Evolutionary conservation across 305 asterid genomes (phyloP), one percentile per base, ranked within the genome.

Genomic region (Fraxinus floribunda): DNA sequence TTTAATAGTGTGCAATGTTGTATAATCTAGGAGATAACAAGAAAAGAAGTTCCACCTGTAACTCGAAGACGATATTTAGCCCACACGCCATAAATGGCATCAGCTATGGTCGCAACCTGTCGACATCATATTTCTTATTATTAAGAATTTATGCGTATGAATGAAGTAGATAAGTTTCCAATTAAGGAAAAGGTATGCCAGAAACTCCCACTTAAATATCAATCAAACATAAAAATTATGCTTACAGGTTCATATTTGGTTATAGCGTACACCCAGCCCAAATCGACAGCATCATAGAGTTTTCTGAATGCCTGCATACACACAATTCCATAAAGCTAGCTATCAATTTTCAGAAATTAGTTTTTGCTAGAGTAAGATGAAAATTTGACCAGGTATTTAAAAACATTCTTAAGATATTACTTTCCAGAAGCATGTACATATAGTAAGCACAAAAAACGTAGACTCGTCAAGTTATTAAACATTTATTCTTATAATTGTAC

Each of bases 231-330:
- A 7, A 73, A 78, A 80, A 80, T 57, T 55, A n/a, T 44, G 82
- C 97, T 90, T 88, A 93, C 98, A 36, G 97, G 95, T 86, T 93
- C 94, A 57, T 92, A 94, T 92, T 93, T 94, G 60, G 98, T 92
- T 68, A 94, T 83, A 46, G 97, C 97, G 22, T 93, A 94, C 24
- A 94, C 93, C 97, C 98, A 94, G 83, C 98, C 97, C 84, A 94
- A 86, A 55, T 89, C 97, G 77, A 93, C 97, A 44, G 88, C 95
- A 85, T 94, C 98, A 76, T 94, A 93, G 2, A 93, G 91, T 83
- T 35, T 90, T 89, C 97, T 88, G 85, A 94, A 94, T 78, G 91
- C 98, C 97, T 93, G 90, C 89, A 83, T 13, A 41, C 1, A 20
- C 32, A 76, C 1, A 29, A 29, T 68, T 68, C 26, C 18, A 7